Base-by-base conservation (phyloP, 768 basidiomycete species). In the Lactifluus volemus region DNA sequence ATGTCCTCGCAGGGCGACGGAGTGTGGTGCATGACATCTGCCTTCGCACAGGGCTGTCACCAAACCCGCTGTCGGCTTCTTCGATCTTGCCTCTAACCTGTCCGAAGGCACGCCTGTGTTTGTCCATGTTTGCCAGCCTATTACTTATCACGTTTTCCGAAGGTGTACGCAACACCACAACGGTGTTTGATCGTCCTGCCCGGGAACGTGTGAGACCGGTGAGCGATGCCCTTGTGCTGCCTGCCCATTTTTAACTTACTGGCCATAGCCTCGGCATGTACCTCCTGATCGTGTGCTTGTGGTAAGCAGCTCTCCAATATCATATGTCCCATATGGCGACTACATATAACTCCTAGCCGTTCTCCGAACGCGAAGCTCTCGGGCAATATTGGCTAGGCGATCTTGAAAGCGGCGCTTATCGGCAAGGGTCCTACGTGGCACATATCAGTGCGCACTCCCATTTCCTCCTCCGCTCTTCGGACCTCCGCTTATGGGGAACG, bases 311-410 rank as follows among this genome's bases (percentile, higher is more conserved):
- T 21, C 42, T 42, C 3, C 44, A 7, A 14, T 7, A 50, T 39
- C 25, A 15, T 15, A 41, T 32, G 49, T 21, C 47, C 53, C 17
- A 14, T 29, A 21, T 44, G 44, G 49, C 44, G 39, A 12, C 42
- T n/a, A 21, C 57, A 12, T 44, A 41, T 4, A 36, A 17, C 29
- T 55, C 56, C 56, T 67, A 96, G 92, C 84, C 96, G 0, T 98
- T 90, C 73, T 89, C 90, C 52, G 81, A 83, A 39, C 86, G 94
- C 6, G 95, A 97, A 71, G 92, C 95, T 0, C 75, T 90, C 8
- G 97, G 97, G 6, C 97, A 98, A 73, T 92, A 88, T 67, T 98
- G 97, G 96, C 86, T 98, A 80, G 91, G 85, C 74, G 96, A 98
- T 70, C 73, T 98, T 15, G 92, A 94, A 65, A 85, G 91, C 60